Evolutionary conservation across 257 asterid species (phyloP).

Genomic region (Dorcoceras hygrometricum): DNA sequence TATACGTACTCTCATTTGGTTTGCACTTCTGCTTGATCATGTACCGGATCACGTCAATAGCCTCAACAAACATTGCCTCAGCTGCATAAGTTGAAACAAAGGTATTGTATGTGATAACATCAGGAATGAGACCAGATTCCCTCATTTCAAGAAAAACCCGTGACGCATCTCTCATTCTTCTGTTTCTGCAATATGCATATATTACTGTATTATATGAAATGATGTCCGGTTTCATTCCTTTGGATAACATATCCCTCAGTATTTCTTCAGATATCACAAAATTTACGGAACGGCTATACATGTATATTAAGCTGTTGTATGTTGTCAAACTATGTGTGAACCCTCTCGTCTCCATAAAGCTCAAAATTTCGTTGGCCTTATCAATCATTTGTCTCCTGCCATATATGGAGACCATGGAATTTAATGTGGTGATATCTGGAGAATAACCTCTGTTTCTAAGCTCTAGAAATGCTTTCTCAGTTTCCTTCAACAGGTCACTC

Average conservation of each 20-base stretch:
- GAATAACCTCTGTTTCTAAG: conserved; percentile 53
- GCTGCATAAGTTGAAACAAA: conserved; percentile 72
- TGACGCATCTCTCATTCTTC: conserved; percentile 77
- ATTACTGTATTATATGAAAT: conserved; percentile 84
- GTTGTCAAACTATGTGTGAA: conserved; percentile 74
- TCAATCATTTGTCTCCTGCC: conserved; percentile 72
- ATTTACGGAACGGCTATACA: conserved; percentile 68
- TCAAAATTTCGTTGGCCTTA: conserved; percentile 59
- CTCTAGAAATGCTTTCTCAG: conserved; percentile 72
- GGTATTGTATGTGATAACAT: conserved; percentile 80
- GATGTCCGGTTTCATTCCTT: conserved; percentile 67
- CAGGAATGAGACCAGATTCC: conserved; percentile 58
- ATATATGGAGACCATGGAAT: conserved; percentile 82
- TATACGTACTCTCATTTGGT: conserved; percentile 81
- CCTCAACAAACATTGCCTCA: conserved; percentile 76
- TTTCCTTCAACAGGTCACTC: conserved; percentile 60
- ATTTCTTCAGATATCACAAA: conserved; percentile 74
- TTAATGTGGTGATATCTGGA: conserved; percentile 63
- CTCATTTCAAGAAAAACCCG: conserved; percentile 65
- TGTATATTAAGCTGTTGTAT: conserved; percentile 80
- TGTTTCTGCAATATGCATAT: conserved; percentile 78
- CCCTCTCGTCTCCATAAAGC: conserved; percentile 58
- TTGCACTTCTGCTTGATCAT: conserved; percentile 83
- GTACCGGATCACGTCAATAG: conserved; percentile 67
- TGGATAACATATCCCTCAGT: conserved; percentile 51